Evolutionary conservation across 2,329 filamentous ascomycete species (phyloP), one percentile per base, ranked within the genome.

Genomic region (Aspergillus alliaceus): DNA sequence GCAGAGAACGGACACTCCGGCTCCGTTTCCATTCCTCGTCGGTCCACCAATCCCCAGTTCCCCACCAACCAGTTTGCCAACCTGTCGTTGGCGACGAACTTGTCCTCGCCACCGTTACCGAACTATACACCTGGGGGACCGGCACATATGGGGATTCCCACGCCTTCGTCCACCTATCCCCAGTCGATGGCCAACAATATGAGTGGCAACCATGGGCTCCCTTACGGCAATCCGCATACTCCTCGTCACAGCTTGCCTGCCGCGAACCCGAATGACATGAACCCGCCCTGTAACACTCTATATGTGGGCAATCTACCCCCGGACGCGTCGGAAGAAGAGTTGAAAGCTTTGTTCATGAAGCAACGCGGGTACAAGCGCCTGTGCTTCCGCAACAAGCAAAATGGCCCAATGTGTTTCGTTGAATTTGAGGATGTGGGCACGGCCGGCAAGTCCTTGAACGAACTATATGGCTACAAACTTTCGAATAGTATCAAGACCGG

Each of bases 351-450:
- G 69, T 99, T 99, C 71, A 92, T 89, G 25, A 93, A 93, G 75
- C 91, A 96, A 73, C 88, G 93, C 48, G 95, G 95, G 3, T 99
- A 97, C 79, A 98, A 96, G 77, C 85, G 95, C 27, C 86, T 99
- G 7, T 96, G 92, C 71, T 96, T 97, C 81, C 86, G 93, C 32
- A 96, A 92, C 53, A 98, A 98, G 79, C 86, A 90, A 64, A 96
- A 97, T 66, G 93, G 93, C 0, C 93, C 93, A 2, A 98, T 98
- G 93, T 98, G 95, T 72, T 98, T 98, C 74, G 95, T 99, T 35
- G 95, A 99, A 74, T 99, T 98, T 66, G 93, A 98, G 69, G 93
- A 97, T 67, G 84, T 96, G 11, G 90, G 90, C 1, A 93, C 91
- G 69, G 93, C 95, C 0, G 97, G 93, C 40, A 96, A 95, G 75